Evolutionary conservation across 208 protist genomes (phyloP).

Genomic region (Trichomonas tenax): DNA sequence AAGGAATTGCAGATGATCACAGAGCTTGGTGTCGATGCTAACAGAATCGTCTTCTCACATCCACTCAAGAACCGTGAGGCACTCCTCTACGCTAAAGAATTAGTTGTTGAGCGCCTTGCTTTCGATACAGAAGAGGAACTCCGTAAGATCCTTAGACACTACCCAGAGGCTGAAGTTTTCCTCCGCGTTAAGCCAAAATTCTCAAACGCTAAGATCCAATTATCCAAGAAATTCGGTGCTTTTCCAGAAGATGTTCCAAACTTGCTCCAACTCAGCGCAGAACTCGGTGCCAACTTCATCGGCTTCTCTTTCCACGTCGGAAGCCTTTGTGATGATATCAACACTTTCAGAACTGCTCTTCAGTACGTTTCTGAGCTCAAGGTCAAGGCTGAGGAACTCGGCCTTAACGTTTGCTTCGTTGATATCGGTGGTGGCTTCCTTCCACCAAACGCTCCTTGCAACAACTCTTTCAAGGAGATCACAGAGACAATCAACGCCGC

Average conservation of each 20-base stretch:
- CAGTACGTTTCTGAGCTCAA: background rate
- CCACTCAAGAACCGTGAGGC: background rate
- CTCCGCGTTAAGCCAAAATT: slow-evolving; percentile 16
- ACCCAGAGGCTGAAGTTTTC: background rate
- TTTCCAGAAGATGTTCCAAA: background rate
- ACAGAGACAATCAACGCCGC: background rate
- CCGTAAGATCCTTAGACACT: background rate
- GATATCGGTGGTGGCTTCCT: slow-evolving; percentile 15
- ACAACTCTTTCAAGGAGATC: background rate
- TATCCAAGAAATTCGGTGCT: slow-evolving; percentile 8
- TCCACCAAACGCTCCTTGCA: background rate
- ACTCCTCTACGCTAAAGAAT: background rate
- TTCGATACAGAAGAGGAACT: background rate
- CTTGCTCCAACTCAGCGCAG: background rate
- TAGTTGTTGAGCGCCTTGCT: background rate
- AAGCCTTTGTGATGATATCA: background rate
- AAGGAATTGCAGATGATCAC: background rate
- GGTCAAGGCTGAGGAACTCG: background rate
- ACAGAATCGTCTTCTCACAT: background rate
- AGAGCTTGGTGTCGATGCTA: background rate
- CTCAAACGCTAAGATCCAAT: background rate
- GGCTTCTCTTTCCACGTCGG: background rate
- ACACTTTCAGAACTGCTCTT: background rate
- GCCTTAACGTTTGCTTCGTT: background rate
- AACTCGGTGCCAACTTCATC: background rate